Evolutionary conservation across 768 basidiomycete genomes (phyloP), one percentile per base, ranked within the genome.

Genomic region (Lactifluus piperatus): DNA sequence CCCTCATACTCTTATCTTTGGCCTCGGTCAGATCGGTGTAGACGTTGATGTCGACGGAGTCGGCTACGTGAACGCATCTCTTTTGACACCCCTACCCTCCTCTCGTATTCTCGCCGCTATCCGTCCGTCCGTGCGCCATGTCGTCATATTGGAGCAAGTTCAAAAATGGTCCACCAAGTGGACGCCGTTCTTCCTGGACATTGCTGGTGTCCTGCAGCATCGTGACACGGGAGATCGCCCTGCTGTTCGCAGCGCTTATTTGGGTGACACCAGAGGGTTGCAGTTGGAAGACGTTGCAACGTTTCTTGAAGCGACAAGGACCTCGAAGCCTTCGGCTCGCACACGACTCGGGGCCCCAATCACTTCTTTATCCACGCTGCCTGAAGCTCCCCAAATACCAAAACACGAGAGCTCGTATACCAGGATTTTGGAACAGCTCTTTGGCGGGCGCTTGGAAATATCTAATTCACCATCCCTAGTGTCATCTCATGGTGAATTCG

Each of bases 351-450:
- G 83, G 32, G 57, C 68, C 32, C 64, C 71, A 14, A 66, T 73
- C 0, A 47, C 72, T 2, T 56, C 67, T 27, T 52, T 62, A 7
- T 67, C 70, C n/a, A 60, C 73, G 22, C 54, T 69, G 27, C 57
- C 74, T 26, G 57, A 71, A 32, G 57, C 74, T 1, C 84, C 85
- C 13, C 83, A 85, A 61, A 75, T 93, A n/a, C 97, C 97, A 8
- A 83, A 84, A 68, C 91, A 95, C 69, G 97, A 99, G 74, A 74
- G 81, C 2, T 86, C 93, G 9, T 98, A 98, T 76, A 93, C 88
- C 61, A 90, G 87, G 70, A 86, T 97, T 24, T 82, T 99, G 56
- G 71, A 78, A 5, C 86, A 91, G 56, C 75, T 97, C 34, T 94
- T 97, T 69, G 77, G 75, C 41, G 81, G 85, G 7, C 81, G 90